A percentile compares a stretch with the other conserved stretches of the same genome.
Evolutionary conservation across 2,329 filamentous ascomycete genomes (phyloP).

Genomic region (Hypoxylon sp.): DNA sequence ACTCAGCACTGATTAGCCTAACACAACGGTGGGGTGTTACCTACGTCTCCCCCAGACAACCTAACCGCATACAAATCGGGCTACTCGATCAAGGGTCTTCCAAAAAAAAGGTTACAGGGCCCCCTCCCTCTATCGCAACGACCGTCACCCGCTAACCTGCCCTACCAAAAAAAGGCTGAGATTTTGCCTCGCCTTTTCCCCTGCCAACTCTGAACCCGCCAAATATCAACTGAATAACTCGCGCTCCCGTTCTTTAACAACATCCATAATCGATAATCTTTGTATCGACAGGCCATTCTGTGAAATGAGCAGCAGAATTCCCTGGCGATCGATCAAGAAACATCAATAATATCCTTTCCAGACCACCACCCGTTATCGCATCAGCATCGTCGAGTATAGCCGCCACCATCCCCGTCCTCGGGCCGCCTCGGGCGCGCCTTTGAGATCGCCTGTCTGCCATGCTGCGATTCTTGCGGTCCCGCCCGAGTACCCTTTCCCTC

Average conservation of each 20-base stretch:
- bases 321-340: constrained; percentile 3
- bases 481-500: constrained; percentile 34
- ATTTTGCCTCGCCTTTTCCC: constrained; percentile 23
- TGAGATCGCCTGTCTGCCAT: constrained; percentile 34
- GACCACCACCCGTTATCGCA: neutral
- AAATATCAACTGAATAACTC: neutral
- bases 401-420: constrained; percentile 22
- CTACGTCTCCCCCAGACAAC: neutral
- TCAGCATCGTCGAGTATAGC: neutral
- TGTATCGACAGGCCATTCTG: neutral
- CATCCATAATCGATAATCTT: neutral
- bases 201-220: neutral
- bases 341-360: neutral
- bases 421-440: constrained; percentile 40
- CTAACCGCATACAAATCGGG: neutral
- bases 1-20: neutral
- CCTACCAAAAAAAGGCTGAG: constrained; percentile 21
- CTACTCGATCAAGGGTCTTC: neutral
- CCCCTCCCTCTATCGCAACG: neutral
- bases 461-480: constrained; percentile 42
- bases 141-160: neutral
- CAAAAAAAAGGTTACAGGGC: constrained; percentile 8
- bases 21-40: neutral
- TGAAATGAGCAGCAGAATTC: constrained; percentile 1
- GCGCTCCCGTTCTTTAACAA: neutral